Evolutionary conservation across 176 grass and related monocot genomes (phyloP).

Genomic region (Phragmites australis): DNA sequence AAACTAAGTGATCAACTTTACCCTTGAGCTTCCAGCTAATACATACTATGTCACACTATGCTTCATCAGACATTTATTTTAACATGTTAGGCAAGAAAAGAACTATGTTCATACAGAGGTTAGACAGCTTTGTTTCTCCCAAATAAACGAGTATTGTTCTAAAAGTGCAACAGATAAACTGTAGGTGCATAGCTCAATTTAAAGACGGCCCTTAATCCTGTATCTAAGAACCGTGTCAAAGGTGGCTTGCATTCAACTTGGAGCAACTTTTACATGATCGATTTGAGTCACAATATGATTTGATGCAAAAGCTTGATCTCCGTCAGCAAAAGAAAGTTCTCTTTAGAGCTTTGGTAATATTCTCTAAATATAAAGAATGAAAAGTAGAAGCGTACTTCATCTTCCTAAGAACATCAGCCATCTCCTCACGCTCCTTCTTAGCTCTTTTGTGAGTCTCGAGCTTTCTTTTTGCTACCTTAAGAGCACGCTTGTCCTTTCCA

Average conservation of each 20-base stretch:
- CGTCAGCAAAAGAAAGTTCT: slow-evolving; percentile 28
- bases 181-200: not conserved
- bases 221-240: not conserved
- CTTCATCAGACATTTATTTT: not conserved
- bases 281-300: slow-evolving; percentile 29
- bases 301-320: slow-evolving; percentile 32
- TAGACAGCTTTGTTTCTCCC: not conserved
- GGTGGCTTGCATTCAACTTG: slow-evolving; percentile 24
- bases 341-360: slow-evolving; percentile 31
- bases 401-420: slow-evolving; percentile 49
- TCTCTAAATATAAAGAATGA: slow-evolving; percentile 11
- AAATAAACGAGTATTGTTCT: not conserved
- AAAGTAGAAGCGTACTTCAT: slow-evolving; percentile 46
- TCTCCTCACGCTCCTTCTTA: slow-evolving; percentile 52
- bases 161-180: not conserved
- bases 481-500: slow-evolving; percentile 42
- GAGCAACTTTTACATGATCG: slow-evolving; percentile 30
- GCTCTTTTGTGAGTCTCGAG: slow-evolving; percentile 47
- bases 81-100: not conserved
- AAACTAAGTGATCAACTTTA: slow-evolving; percentile 7
- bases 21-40: slow-evolving; percentile 16
- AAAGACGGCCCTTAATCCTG: slow-evolving; percentile 22
- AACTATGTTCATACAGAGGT: not conserved
- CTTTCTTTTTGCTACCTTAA: slow-evolving; percentile 51
- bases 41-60: not conserved